Evolutionary conservation across 192 early-diverging fungal species (phyloP).

Genomic region (Allomyces javanicus): DNA sequence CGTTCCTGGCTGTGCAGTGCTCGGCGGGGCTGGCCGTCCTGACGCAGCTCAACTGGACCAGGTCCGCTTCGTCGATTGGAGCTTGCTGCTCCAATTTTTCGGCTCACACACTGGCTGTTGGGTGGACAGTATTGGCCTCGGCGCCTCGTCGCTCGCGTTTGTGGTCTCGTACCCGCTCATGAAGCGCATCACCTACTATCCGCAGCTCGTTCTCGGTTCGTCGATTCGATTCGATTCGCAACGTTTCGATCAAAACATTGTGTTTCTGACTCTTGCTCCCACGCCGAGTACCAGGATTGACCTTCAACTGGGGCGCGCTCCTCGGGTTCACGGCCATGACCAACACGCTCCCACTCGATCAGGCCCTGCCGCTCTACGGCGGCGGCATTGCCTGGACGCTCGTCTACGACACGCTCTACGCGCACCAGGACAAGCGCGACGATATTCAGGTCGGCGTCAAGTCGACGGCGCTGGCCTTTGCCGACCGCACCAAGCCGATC

Average conservation of each 20-base stretch:
- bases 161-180: conserved; percentile 73
- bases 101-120: too few species aligned
- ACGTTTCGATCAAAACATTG: not conserved
- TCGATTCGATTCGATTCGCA: not conserved
- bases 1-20: conserved; percentile 61
- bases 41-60: conserved; percentile 74
- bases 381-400: conserved; percentile 83
- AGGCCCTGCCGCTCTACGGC: conserved; percentile 48
- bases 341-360: conserved; percentile 37
- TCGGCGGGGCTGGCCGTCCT: conserved; percentile 61
- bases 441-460: conserved; percentile 71
- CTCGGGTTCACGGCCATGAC: conserved; percentile 68
- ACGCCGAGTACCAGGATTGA: conserved; percentile 22
- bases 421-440: conserved; percentile 87
- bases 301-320: conserved; percentile 88
- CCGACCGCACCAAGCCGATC: conserved; percentile 40
- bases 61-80: conserved; percentile 12
- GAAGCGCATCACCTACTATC: conserved; percentile 94
- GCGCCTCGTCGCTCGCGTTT: conserved; percentile 55
- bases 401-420: conserved; percentile 93
- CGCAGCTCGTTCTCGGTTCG: conserved; percentile 60
- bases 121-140: conserved; percentile 34
- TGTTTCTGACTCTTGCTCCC: not conserved
- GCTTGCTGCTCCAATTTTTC: too few species aligned
- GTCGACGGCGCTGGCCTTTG: conserved; percentile 79